Evolutionary conservation across 2,329 filamentous ascomycete species (phyloP), one percentile per base, ranked within the genome.

Genomic region (Trichoderma gracile): DNA sequence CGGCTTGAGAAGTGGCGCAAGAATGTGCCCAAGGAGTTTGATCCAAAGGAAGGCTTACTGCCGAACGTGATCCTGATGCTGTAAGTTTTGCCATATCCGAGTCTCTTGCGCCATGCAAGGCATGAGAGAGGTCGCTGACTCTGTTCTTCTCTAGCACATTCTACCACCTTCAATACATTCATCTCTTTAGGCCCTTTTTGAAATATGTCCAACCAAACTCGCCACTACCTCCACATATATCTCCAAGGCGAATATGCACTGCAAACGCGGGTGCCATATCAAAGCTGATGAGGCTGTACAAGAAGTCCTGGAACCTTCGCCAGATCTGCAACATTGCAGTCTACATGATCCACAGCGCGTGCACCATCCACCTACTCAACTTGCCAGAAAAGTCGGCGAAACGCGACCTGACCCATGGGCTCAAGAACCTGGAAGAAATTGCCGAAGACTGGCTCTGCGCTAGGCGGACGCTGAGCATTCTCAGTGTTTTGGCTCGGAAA

Each of bases 261-360:
- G 90, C 94, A 72, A 93, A 95, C 60, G 94, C 95, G 0, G 88
- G 89, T 2, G 88, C 89, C 68, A 95, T 98, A 63, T 97, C 93
- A 0, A 98, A 97, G 73, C 81, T 97, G n/a, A 89, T 97, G 79
- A 88, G 95, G 0, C 80, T 97, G 1, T 99, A 98, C 78, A 97
- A 96, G 76, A 92, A 94, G 69, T 89, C 89, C 1, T 96, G 97
- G 76, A 92, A 94, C 10, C 79, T 98, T 14, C 88, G 92, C 5
- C 94, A 98, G 74, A 97, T 99, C 40, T 96, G 92, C 78, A 98
- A 98, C 72, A 92, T 98, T 71, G 93, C 91, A 3, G 93, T 98
- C 0, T 99, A 99, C 76, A 97, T 98, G 78, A 84, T 91, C 0
- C 94, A 98, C 75, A 95, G 92, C 5, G 93, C 95, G 33, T 97